phyloP scores from a whole-genome alignment of 352 stramenopile genomes.

The Phytophthora podocarpi region DNA sequence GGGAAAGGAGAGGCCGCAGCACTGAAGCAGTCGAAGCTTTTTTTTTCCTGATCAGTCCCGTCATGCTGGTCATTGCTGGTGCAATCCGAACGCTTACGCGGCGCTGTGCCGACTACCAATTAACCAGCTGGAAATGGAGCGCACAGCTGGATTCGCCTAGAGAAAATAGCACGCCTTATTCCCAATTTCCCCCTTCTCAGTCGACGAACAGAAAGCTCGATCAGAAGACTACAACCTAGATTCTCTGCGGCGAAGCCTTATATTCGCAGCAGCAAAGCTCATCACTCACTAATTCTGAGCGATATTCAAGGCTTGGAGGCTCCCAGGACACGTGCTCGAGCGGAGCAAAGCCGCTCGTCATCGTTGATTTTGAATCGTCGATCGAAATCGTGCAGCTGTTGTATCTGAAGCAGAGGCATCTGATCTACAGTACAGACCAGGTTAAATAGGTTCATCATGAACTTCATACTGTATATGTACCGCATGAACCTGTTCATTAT shows the following conservation, averaged over 20 bases:
- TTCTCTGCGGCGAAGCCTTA: too few species aligned
- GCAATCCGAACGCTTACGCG: slow-evolving; percentile 1
- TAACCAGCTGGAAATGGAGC: background rate
- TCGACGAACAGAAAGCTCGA: slow-evolving; percentile 3
- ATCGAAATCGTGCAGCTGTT: slow-evolving; percentile 1
- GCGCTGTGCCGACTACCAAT: background rate
- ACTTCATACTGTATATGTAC: too few species aligned
- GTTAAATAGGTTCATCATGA: background rate
- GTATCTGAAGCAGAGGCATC: slow-evolving; percentile 1
- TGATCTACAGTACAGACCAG: slow-evolving; percentile 9
- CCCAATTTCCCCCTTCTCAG: background rate
- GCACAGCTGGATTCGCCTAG: slow-evolving; percentile 1
- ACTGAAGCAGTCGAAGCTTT: background rate
- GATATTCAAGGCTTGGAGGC: too few species aligned
- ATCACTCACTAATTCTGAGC: background rate
- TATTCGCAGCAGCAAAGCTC: background rate
- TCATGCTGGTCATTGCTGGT: background rate
- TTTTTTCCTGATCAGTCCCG: background rate
- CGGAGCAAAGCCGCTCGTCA: background rate
- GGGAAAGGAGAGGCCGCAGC: slow-evolving; percentile 15
- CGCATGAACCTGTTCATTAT: too few species aligned
- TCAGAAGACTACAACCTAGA: background rate
- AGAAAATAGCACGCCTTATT: slow-evolving; percentile 1
- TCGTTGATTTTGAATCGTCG: background rate
- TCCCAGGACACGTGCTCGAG: too few species aligned